Conservation (phyloP, 1,139 yeast genomes). For the Meyerozyma guilliermondii region DNA sequence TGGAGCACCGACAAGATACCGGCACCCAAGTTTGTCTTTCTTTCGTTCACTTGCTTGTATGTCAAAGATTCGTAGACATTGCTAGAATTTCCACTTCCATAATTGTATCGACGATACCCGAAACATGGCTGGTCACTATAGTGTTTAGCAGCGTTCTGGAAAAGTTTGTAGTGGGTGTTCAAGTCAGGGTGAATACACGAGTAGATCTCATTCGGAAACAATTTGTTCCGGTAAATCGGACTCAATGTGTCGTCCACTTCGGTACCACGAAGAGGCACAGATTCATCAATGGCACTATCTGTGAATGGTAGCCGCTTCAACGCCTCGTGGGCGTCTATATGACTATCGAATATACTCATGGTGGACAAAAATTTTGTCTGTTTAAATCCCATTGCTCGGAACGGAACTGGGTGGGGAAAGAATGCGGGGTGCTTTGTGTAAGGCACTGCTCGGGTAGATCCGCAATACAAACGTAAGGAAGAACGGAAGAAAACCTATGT, state of each 20-base stretch:
- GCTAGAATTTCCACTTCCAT: conserved; percentile 18
- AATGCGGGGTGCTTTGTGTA: too few species aligned
- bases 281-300: conserved; percentile 3
- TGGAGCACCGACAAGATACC: conserved; percentile 28
- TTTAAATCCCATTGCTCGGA: too few species aligned
- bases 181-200: conserved; percentile 14
- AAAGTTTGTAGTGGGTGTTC: conserved; percentile 24
- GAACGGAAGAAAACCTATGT: too few species aligned
- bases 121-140: conserved; percentile 23
- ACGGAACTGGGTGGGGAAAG: too few species aligned
- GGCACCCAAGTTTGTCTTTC: conserved; percentile 24
- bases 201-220: conserved; percentile 6
- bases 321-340: not conserved
- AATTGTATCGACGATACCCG: conserved; percentile 27
- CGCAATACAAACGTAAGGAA: too few species aligned
- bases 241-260: conserved; percentile 3
- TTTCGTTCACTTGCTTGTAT: conserved; percentile 17
- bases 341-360: not conserved
- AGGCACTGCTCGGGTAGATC: too few species aligned
- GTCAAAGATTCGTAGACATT: conserved; percentile 15
- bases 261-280: conserved; percentile 4
- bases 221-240: conserved; percentile 9
- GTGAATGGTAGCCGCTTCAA: not conserved
- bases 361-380: not conserved
- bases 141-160: conserved; percentile 18